Conservation (phyloP, 2,329 filamentous ascomycete genomes). For the Dothistroma septosporum region DNA sequence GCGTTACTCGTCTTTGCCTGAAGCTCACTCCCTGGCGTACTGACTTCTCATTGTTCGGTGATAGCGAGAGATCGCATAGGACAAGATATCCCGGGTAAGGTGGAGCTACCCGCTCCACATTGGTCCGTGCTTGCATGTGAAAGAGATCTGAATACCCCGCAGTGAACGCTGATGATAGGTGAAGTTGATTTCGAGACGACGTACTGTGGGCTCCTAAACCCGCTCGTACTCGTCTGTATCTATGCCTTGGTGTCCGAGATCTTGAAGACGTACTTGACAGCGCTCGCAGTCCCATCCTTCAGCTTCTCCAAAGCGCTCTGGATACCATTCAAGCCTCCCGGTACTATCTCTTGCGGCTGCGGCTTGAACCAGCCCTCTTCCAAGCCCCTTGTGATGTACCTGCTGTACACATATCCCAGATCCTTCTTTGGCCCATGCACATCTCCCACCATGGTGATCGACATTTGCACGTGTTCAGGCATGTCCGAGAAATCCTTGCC, state of each 20-base stretch:
- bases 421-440: conserved; percentile 33
- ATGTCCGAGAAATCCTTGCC: conserved; percentile 42
- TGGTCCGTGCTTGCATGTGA: no score
- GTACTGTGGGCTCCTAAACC: not conserved
- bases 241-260: conserved; percentile 46
- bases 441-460: conserved; percentile 36
- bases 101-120: no score
- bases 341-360: conserved; percentile 47
- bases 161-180: not conserved
- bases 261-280: conserved; percentile 61
- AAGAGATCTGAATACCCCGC: no score
- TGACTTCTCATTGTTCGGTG: no score
- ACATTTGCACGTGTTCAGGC: conserved; percentile 37
- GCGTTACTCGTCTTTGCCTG: not conserved
- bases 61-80: no score
- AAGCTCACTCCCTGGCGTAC: no score
- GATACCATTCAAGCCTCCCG: conserved; percentile 53
- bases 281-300: conserved; percentile 59
- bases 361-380: conserved; percentile 37
- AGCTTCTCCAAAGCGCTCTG: conserved; percentile 53
- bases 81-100: no score
- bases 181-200: not conserved
- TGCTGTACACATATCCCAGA: conserved; percentile 34
- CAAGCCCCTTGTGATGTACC: conserved; percentile 32
- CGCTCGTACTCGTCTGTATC: conserved; percentile 1